Base-by-base conservation (phyloP, 306 rosid genomes). In the Lagenaria siceraria region DNA sequence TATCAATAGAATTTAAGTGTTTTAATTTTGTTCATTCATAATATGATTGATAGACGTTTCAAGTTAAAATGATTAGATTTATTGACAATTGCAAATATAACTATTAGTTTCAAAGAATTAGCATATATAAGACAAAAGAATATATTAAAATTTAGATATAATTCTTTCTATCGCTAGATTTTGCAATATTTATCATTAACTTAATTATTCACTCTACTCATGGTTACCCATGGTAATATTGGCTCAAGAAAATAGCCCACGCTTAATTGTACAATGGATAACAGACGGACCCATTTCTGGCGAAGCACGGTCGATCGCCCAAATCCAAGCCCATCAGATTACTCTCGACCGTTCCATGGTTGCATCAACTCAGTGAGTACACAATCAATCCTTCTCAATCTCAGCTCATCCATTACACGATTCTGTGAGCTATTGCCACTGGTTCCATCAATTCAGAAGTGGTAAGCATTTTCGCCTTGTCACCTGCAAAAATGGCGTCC, bases 401-500 rank as follows among this genome's bases (percentile, higher is more conserved):
- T 38, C 51, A 38, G 12, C 55, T 42, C 38, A 4, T 35, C 71
- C 24, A 9, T 11, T 3, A 3, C 72, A 35, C 17, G 7, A 27
- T 64, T 38, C 49, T 65, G 18, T n/a, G 46, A 17, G 62, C 35
- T n/a, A 59, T 38, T 38, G 10, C 22, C 52, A 13, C 56, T 46
- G 75, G 22, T 7, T 13, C 14, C 19, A 2, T 15, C 54, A 43
- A 42, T 69, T 13, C 29, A 22, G 74, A 42, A 69, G 13, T 17
- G 21, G 14, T 7, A 43, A 24, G 3, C 75, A 43, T 66, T 70
- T 46, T 70, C 56, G 11, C 36, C 2, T 15, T 48, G 1, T 70
- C 38, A 70, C 21, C 38, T 42, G 56, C 75, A 42, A 24, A 22
- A 63, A 84, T 82, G 85, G 83, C 83, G 15, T 78, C 82, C 31